A percentile compares a stretch with the other conserved stretches of the same genome.
Evolutionary conservation across 768 basidiomycete species (phyloP).

Genomic region (Suillus weaverae): DNA sequence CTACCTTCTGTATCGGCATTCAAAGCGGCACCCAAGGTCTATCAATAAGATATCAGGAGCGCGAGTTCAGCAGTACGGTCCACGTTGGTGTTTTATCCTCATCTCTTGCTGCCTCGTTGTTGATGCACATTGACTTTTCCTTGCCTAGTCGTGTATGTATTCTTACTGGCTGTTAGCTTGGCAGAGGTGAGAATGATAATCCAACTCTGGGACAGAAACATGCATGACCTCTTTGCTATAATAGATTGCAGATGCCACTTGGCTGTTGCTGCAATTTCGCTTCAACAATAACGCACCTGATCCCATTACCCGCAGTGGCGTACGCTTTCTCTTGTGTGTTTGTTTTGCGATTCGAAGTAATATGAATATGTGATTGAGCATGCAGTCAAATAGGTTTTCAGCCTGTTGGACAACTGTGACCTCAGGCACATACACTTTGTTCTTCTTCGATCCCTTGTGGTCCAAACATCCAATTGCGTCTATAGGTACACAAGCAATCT

Average conservation of each 20-base stretch:
- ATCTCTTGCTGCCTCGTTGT: slow-evolving; percentile 17
- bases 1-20: slow-evolving; percentile 49
- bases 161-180: slow-evolving; percentile 49
- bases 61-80: slow-evolving; percentile 49
- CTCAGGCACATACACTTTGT: slow-evolving; percentile 50
- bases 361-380: slow-evolving; percentile 8
- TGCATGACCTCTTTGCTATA: slow-evolving; percentile 7
- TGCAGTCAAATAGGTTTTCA: slow-evolving; percentile 43
- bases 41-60: slow-evolving; percentile 52
- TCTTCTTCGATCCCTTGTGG: slow-evolving; percentile 62
- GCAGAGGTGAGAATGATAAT: slow-evolving; percentile 38
- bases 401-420: slow-evolving; percentile 62
- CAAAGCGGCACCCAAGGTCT: slow-evolving; percentile 44
- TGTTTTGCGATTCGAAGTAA: slow-evolving; percentile 1
- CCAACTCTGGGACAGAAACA: neutral
- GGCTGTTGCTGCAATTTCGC: slow-evolving; percentile 58
- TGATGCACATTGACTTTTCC: slow-evolving; percentile 7
- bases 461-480: slow-evolving; percentile 54
- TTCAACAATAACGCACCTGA: slow-evolving; percentile 54
- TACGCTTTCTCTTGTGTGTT: slow-evolving; percentile 51
- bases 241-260: slow-evolving; percentile 55
- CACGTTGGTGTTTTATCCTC: slow-evolving; percentile 39
- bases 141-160: slow-evolving; percentile 47
- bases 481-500: slow-evolving; percentile 58
- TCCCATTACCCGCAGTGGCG: slow-evolving; percentile 41